A percentile compares a stretch with the other conserved stretches of the same genome.
These are phyloP conservation scores for Yamadazyma akitaensis DNA, from an alignment of 805 yeast genomes.

Conservation along the genomic window DNA sequence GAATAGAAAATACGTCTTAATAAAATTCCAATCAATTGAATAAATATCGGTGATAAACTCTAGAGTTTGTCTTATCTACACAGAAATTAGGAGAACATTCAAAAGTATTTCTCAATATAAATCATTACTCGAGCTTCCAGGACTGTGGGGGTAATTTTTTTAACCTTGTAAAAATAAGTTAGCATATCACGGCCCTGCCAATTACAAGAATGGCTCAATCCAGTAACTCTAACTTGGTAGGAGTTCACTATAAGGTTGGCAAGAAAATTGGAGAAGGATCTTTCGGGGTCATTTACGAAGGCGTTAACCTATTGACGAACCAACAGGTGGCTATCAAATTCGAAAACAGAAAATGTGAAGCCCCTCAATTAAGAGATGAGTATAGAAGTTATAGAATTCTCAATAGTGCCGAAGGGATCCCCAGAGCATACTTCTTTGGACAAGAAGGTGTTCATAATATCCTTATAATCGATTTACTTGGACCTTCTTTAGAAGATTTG, in stretches of 20 bases:
- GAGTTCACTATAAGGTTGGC: constrained; percentile 72
- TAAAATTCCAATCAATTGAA: neutral
- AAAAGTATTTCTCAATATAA: neutral
- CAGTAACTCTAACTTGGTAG: constrained; percentile 32
- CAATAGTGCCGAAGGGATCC: constrained; percentile 68
- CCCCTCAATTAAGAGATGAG: constrained; percentile 94
- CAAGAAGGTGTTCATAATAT: constrained; percentile 82
- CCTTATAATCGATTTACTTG: constrained; percentile 69
- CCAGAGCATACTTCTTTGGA: constrained; percentile 81
- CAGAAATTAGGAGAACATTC: neutral
- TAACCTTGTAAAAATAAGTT: neutral
- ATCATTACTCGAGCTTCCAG: neutral
- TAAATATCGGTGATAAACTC: neutral
- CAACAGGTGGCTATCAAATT: constrained; percentile 73
- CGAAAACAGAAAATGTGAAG: constrained; percentile 82
- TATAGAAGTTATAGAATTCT: constrained; percentile 73
- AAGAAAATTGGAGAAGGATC: constrained; percentile 87
- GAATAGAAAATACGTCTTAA: neutral
- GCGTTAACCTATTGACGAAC: constrained; percentile 66
- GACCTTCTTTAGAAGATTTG: constrained; percentile 79
- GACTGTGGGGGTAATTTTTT: neutral
- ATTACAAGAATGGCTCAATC: constrained; percentile 5
- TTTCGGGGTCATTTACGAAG: constrained; percentile 82
- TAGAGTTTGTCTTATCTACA: neutral
- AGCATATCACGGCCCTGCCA: neutral